Percentiles rank a stretch among this genome's conserved stretches.
phyloP scores from a whole-genome alignment of 1,284 basidiomycete genomes.

The Papiliotrema nemorosa region DNA sequence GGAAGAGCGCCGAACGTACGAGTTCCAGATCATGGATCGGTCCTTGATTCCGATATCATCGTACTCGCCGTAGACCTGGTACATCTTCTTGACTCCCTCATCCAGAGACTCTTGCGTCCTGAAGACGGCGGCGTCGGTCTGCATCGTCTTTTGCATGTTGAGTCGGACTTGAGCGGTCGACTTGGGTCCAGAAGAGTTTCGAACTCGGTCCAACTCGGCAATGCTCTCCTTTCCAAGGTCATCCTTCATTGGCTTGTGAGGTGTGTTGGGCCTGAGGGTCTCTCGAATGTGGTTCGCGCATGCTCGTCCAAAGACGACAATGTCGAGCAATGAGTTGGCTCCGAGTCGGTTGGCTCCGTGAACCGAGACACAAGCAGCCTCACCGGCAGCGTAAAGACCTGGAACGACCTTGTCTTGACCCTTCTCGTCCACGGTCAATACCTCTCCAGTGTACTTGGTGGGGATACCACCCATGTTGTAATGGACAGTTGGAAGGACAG shows the following conservation, averaged over 20 bases:
- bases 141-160: constrained; percentile 99
- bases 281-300: constrained; percentile 98
- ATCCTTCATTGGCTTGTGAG: constrained; percentile 84
- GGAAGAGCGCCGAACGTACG: constrained; percentile 55
- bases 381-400: constrained; percentile 96
- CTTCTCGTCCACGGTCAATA: constrained; percentile 75
- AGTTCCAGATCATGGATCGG: constrained; percentile 98
- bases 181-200: constrained; percentile 74
- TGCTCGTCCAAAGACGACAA: constrained; percentile 98
- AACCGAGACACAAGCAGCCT: constrained; percentile 98
- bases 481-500: constrained; percentile 92
- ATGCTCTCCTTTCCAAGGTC: constrained; percentile 84
- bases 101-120: constrained; percentile 87
- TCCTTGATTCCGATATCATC: constrained; percentile 94
- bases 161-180: constrained; percentile 87
- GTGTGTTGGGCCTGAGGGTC: constrained; percentile 80
- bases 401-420: constrained; percentile 95
- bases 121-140: constrained; percentile 87
- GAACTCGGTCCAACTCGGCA: constrained; percentile 85
- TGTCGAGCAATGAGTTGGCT: constrained; percentile 97
- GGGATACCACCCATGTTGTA: constrained; percentile 99
- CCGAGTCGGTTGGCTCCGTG: constrained; percentile 99
- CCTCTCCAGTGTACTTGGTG: constrained; percentile 97
- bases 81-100: constrained; percentile 85
- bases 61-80: constrained; percentile 80